Evolutionary conservation across 148 eudicot species (phyloP).

Genomic region (Polygonum aviculare): DNA sequence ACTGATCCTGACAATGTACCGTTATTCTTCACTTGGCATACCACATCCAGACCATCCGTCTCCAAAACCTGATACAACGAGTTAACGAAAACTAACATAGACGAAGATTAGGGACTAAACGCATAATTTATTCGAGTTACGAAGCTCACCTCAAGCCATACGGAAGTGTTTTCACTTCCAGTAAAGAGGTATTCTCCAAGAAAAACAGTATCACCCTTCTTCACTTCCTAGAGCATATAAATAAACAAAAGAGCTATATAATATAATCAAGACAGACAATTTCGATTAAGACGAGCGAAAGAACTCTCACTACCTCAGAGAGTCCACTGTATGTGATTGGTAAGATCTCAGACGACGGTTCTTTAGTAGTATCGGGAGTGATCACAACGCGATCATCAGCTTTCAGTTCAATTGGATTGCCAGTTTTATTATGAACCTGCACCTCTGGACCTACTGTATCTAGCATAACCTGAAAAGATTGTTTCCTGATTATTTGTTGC

Average conservation of each 20-base stretch:
- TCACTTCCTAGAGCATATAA: constrained; percentile 30
- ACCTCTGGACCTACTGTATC: constrained; percentile 68
- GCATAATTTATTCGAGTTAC: background rate
- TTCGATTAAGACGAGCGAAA: too few species aligned
- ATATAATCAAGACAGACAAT: background rate
- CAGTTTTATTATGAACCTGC: constrained; percentile 41
- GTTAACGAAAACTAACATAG: too few species aligned
- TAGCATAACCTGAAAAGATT: constrained; percentile 45
- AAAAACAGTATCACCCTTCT: constrained; percentile 45
- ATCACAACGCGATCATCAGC: constrained; percentile 34
- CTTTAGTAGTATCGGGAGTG: constrained; percentile 39
- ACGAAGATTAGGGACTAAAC: too few species aligned
- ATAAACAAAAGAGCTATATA: background rate
- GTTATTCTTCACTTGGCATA: constrained; percentile 47
- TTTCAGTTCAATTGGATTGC: constrained; percentile 31
- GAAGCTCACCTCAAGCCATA: constrained; percentile 52
- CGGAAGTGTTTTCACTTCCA: constrained; percentile 57
- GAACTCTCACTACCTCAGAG: constrained; percentile 25
- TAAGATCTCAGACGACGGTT: constrained; percentile 32
- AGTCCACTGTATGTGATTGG: constrained; percentile 45
- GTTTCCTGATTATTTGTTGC: constrained; percentile 5
- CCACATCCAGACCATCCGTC: constrained; percentile 37
- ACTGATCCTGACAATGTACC: constrained; percentile 41
- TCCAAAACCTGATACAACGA: constrained; percentile 32
- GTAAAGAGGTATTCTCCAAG: constrained; percentile 56